Base-by-base conservation (phyloP, 1,139 yeast genomes). In the Zygosaccharomyces sapae region DNA sequence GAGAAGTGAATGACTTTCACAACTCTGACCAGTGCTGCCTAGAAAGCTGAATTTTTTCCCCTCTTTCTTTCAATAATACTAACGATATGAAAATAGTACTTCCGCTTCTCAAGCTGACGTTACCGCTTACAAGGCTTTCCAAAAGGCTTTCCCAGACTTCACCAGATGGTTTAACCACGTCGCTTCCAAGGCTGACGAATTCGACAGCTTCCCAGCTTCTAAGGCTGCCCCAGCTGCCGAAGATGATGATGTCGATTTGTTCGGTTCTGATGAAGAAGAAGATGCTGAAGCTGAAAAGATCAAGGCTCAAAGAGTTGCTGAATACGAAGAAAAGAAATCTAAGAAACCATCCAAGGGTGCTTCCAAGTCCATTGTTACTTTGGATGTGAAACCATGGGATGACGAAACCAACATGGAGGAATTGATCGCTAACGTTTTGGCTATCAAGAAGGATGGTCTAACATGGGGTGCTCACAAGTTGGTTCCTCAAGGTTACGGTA, bases 361-460 rank as follows among this genome's bases (percentile, higher is more conserved):
- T 74, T 97, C 98, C 69, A 92, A 92, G 81, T 87, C 97, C 57
- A 78, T 89, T 63, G 96, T 92, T 67, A 92, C 98, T 67, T 70
- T 92, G 68, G 98, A 92, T 67, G 95, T 92, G 65, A 92, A 92
- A 85, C 97, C 97, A 76, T 92, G 98, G 98, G 98, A 92, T 75
- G 97, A 92, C 69, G 97, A 92, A 80, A 92, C 98, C 61, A 83
- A 90, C 71, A 80, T 94, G 72, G 95, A 92, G 52, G 83, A 83
- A 73, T 72, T 92, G 76, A 75, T 87, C 65, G 90, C 83, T 53
- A 80, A 81, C 73, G 97, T 89, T 68, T 89, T 88, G 81, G 70
- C 78, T 61, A 73, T 90, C 65, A 84, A 81, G 71, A 74, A 76
- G 76, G 97, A 90, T 45, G 99, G 99, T 81, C 86, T 94, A 70